Conservation (phyloP, 2,329 filamentous ascomycete genomes). For the Aspergillus arachidicola region DNA sequence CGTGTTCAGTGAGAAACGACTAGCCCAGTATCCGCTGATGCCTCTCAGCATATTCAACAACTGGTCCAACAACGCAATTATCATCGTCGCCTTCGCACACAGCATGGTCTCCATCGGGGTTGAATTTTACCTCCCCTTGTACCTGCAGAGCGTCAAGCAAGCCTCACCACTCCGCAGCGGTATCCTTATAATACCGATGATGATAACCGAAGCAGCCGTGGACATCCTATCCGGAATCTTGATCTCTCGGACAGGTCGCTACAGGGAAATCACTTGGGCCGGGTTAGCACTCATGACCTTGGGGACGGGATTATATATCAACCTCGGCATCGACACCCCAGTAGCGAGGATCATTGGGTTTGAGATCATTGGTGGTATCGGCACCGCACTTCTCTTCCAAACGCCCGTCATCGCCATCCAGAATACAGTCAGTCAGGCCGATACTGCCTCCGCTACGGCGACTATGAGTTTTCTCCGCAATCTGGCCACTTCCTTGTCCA, state of each 20-base stretch:
- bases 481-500: constrained; percentile 66
- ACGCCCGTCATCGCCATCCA: constrained; percentile 61
- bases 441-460: constrained; percentile 55
- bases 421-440: constrained; percentile 51
- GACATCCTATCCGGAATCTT: constrained; percentile 25
- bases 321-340: constrained; percentile 25
- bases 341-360: constrained; percentile 27
- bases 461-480: constrained; percentile 63
- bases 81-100: constrained; percentile 54
- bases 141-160: constrained; percentile 41
- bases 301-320: constrained; percentile 27
- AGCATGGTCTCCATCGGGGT: constrained; percentile 38
- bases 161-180: constrained; percentile 32
- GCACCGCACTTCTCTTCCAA: constrained; percentile 50
- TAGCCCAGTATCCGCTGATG: constrained; percentile 70
- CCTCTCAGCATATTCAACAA: constrained; percentile 64
- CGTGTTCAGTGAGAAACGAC: constrained; percentile 62
- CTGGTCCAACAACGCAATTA: constrained; percentile 59
- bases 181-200: constrained; percentile 24
- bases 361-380: constrained; percentile 25
- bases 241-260: constrained; percentile 29
- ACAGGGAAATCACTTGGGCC: constrained; percentile 27
- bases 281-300: constrained; percentile 28
- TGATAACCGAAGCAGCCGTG: constrained; percentile 15
- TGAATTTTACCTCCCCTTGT: constrained; percentile 39